Percentiles rank a stretch among this genome's conserved stretches.
These are phyloP conservation scores for Podospora australis DNA, from an alignment of 495 filamentous ascomycete species.

Conservation along the genomic window DNA sequence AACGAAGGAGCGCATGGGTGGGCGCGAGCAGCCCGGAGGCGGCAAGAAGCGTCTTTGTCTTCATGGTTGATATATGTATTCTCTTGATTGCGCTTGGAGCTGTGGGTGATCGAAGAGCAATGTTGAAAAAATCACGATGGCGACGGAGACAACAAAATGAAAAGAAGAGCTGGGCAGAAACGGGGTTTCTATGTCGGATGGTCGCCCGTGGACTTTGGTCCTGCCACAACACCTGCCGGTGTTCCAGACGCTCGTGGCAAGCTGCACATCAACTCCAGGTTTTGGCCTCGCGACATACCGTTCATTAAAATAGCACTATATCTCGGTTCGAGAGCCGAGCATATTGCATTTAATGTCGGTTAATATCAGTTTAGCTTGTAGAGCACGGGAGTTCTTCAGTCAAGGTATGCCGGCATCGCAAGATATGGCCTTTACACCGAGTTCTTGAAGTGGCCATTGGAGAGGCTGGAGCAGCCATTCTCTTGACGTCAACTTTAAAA, in stretches of 20 bases:
- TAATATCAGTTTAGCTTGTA: neutral
- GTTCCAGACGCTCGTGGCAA: too few relatives aligned
- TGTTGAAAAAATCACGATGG: neutral
- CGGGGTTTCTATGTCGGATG: too few relatives aligned
- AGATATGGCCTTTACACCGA: too few relatives aligned
- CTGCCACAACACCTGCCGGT: too few relatives aligned
- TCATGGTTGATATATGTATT: conserved; percentile 28
- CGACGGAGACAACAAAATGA: neutral
- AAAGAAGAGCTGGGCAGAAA: neutral
- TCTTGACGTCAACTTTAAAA: neutral
- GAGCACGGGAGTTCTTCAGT: neutral
- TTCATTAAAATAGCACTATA: conserved; percentile 22
- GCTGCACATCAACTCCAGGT: too few relatives aligned
- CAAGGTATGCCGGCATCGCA: neutral
- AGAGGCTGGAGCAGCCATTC: neutral
- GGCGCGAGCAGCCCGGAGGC: conserved; percentile 42
- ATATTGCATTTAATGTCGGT: conserved; percentile 7
- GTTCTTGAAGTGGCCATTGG: neutral
- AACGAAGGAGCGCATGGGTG: conserved; percentile 45
- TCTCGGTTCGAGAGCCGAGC: conserved; percentile 22
- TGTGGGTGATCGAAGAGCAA: neutral
- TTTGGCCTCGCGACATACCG: conserved; percentile 19
- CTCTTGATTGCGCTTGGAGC: neutral
- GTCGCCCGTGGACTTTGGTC: too few relatives aligned
- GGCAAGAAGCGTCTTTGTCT: conserved; percentile 33